Evolutionary conservation across 805 yeast species (phyloP).

Genomic region (Starmerella kuoi): DNA sequence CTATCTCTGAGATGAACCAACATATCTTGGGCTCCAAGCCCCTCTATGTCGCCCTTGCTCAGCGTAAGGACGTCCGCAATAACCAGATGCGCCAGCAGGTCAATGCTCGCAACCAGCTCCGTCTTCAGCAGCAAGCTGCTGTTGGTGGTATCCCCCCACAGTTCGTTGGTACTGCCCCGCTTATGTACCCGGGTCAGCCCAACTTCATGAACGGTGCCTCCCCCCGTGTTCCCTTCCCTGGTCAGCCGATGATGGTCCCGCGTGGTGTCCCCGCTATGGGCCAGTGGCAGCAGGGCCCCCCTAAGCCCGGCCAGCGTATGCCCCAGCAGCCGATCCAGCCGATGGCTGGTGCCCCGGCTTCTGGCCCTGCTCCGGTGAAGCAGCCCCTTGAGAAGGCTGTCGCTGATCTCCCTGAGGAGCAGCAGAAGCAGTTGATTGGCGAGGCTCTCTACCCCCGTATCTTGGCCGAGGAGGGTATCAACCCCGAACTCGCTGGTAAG

Average conservation of each 20-base stretch:
- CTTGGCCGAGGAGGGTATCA: slow-evolving; percentile 74
- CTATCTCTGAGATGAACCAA: slow-evolving; percentile 96
- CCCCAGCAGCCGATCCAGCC: slow-evolving; percentile 31
- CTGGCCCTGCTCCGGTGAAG: slow-evolving; percentile 23
- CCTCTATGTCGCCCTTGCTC: slow-evolving; percentile 95
- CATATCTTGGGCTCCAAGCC: slow-evolving; percentile 92
- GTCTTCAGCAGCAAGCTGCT: slow-evolving; percentile 87
- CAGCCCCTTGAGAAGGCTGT: slow-evolving; percentile 52
- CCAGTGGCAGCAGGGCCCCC: slow-evolving; percentile 28
- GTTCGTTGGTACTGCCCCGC: slow-evolving; percentile 42
- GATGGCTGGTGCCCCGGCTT: slow-evolving; percentile 34
- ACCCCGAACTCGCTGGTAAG: slow-evolving; percentile 93
- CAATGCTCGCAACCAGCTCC: slow-evolving; percentile 95
- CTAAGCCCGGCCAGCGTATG: slow-evolving; percentile 29
- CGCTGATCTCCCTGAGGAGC: slow-evolving; percentile 53
- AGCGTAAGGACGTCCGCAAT: slow-evolving; percentile 95
- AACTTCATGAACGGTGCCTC: slow-evolving; percentile 60
- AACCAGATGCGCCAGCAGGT: slow-evolving; percentile 94
- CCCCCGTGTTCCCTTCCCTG: slow-evolving; percentile 47
- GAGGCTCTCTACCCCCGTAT: slow-evolving; percentile 93
- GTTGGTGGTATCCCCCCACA: slow-evolving; percentile 77
- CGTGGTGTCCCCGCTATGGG: slow-evolving; percentile 30
- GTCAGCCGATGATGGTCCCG: slow-evolving; percentile 28
- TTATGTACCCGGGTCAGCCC: slow-evolving; percentile 46
- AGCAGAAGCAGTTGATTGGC: slow-evolving; percentile 95